phyloP scores from a whole-genome alignment of 1,139 yeast species.

The Lodderomyces elongisporus region DNA sequence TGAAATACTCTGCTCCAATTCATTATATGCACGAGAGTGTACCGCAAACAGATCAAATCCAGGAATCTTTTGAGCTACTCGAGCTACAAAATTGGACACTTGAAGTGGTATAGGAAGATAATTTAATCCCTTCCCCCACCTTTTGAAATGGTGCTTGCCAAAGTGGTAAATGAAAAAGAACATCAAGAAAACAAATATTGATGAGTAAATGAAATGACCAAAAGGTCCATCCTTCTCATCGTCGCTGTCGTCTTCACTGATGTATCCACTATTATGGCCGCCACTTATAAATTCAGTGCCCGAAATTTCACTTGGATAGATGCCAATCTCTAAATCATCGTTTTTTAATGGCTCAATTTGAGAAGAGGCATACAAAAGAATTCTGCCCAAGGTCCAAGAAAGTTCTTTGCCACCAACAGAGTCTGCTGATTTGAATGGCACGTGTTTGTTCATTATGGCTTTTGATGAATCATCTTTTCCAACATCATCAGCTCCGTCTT shows the following conservation, averaged over 20 bases:
- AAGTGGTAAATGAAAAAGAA: conserved; percentile 17
- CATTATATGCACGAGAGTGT: conserved; percentile 6
- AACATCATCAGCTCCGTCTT: conserved; percentile 8
- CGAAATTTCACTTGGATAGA: conserved; percentile 48
- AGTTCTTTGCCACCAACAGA: conserved; percentile 56
- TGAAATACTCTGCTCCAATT: conserved; percentile 15
- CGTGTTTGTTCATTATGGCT: conserved; percentile 32
- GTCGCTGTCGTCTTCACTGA: conserved; percentile 20
- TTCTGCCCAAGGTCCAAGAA: conserved; percentile 66
- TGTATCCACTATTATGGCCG: conserved; percentile 9
- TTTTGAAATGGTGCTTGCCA: conserved; percentile 15
- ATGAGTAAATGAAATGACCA: conserved; percentile 10
- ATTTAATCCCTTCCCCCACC: conserved; percentile 13
- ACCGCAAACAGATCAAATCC: conserved; percentile 10
- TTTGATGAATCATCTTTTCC: conserved; percentile 16
- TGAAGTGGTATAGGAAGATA: no score
- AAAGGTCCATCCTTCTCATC: conserved; percentile 14
- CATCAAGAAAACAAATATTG: conserved; percentile 19
- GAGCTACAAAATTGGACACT: no score
- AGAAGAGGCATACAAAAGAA: conserved; percentile 55
- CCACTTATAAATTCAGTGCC: conserved; percentile 38
- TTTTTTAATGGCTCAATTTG: conserved; percentile 29
- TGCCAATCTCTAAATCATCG: conserved; percentile 35
- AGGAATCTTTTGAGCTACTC: no score
- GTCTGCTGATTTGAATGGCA: conserved; percentile 58